Base-by-base conservation (phyloP, 345 rosid genomes). In the Bretschneidera sinensis region DNA sequence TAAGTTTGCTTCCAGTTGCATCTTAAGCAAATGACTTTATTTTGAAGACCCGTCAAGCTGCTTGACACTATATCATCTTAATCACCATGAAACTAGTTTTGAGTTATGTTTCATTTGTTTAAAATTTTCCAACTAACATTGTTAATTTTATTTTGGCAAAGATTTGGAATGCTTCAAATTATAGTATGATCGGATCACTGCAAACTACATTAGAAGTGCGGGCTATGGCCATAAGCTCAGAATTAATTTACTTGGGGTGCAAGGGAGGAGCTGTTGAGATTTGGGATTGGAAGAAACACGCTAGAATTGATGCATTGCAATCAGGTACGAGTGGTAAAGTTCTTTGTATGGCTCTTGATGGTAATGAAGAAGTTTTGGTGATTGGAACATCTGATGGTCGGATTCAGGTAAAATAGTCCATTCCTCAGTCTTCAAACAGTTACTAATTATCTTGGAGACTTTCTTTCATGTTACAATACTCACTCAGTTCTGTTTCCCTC, bases 361-460 rank as follows among this genome's bases (percentile, higher is more conserved):
- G 43, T 1, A 74, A 62, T 11, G 89, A 86, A 66, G 87, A 86
- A 54, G 53, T 79, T 35, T 25, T 86, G 54, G 79, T 81, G 35
- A 62, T 74, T 9, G 92, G 92, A 62, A 83, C 92, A 35, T 76
- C 87, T 3, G 87, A 83, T 48, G 87, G 92, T 34, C 55, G 64
- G 62, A 79, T 83, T 43, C 89, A 86, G 92, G 92, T 83, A 64
- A 61, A 34, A 16, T 25, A 23, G 1, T 1, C 1, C 16, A 13
- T 48, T 49, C 18, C 21, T 43, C 62, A 11, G n/a, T 2, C 24
- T 28, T 17, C 35, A 18, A 49, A n/a, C n/a, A n/a, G n/a, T n/a
- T n/a, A n/a, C n/a, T n/a, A n/a, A n/a, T n/a, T n/a, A n/a, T n/a
- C n/a, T n/a, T n/a, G n/a, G n/a, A n/a, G n/a, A n/a, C n/a, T n/a